Evolutionary conservation across 169 alveolate genomes (phyloP), one percentile per base, ranked within the genome.

Genomic region (Ichthyophthirius multifiliis): DNA sequence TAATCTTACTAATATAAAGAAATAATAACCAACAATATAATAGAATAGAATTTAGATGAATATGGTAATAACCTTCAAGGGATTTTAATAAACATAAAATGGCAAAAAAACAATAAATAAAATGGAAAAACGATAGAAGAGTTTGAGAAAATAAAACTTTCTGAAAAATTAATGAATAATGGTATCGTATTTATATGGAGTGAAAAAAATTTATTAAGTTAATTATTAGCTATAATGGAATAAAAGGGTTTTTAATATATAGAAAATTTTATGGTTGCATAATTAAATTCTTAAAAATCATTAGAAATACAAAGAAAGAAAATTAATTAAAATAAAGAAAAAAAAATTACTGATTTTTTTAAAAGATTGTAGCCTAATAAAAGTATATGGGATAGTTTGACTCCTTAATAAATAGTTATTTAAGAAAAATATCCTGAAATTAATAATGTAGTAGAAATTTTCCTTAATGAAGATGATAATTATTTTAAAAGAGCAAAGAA

Each of bases 181-280:
- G 93, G 93, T 4, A 84, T 84, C 15, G 20, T 88, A 18, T 88
- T 84, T 76, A 76, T 88, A 9, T 88, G 89, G 89, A 71, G 76
- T 5, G 87, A 88, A 74, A 84, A 88, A 48, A 88, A 88, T 43
- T 48, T 74, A 67, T 65, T 88, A 9, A 55, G 74, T 15, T 85
- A 88, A 31, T 74, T 88, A 1, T n/a, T 81, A 39, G 85, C 75
- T 47, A 63, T 67, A 31, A 43, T 88, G 4, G 90, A 84, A 20
- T 45, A 37, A 32, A 47, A 77, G 65, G 84, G 83, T 43, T 88
- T 88, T 77, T 43, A 47, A 76, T 88, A 88, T 63, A 84, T 88
- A n/a, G 93, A 88, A 65, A 88, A 88, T 48, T 79, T 88, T 84
- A 67, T 79, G 34, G 80, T 77, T 74, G 84, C 81, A 30, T 43